A percentile compares a stretch with the other conserved stretches of the same genome.
Conservation (phyloP, 257 asterid genomes). For the Hygrophila difformis region DNA sequence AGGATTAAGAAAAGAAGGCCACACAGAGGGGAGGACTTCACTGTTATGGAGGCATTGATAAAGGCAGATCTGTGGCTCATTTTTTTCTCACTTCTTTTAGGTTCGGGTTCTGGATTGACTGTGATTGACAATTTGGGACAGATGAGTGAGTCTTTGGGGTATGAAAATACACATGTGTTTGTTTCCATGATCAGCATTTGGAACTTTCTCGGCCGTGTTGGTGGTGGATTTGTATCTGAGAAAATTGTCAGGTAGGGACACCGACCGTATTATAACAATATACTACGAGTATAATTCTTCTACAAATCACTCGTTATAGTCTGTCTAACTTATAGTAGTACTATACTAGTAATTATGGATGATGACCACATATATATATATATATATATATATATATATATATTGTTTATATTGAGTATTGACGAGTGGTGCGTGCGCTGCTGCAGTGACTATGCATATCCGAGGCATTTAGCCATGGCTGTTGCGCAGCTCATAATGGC, state of each 20-base stretch:
- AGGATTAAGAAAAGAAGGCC: constrained; percentile 48
- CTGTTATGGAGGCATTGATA: constrained; percentile 42
- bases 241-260: constrained; percentile 54
- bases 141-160: constrained; percentile 56
- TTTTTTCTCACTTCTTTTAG: constrained; percentile 48
- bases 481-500: constrained; percentile 76
- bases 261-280: too few species aligned
- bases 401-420: too few species aligned
- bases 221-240: constrained; percentile 65
- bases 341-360: too few species aligned
- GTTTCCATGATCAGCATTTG: constrained; percentile 63
- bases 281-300: too few species aligned
- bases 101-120: constrained; percentile 59
- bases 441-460: constrained; percentile 77
- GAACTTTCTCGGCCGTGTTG: constrained; percentile 58
- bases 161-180: constrained; percentile 36
- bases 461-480: constrained; percentile 74
- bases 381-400: too few species aligned
- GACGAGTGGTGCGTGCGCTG: too few species aligned
- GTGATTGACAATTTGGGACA: constrained; percentile 62
- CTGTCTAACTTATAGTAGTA: too few species aligned
- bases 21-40: constrained; percentile 56
- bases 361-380: too few species aligned
- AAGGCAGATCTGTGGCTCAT: constrained; percentile 63
- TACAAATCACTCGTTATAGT: too few species aligned